Conservation (phyloP, 352 stramenopile genomes). For the Phytophthora hibernalis region DNA sequence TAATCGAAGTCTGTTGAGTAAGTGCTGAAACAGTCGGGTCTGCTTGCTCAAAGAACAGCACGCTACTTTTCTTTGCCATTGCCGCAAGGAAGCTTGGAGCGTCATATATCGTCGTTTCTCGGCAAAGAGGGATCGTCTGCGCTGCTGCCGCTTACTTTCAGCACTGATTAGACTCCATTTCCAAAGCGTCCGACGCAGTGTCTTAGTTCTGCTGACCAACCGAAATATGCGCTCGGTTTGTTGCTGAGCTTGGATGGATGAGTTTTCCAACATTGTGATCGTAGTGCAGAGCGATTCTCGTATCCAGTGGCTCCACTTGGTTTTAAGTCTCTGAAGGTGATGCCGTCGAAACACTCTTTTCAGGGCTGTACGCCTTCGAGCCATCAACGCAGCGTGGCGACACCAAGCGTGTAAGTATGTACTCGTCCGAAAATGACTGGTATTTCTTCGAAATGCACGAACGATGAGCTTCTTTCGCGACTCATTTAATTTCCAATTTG, state of each 20-base stretch:
- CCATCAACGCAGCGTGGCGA: slow-evolving; percentile 5
- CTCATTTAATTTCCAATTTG: slow-evolving; percentile 5
- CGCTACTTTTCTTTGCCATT: slow-evolving; percentile 22
- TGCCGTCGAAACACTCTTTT: slow-evolving; percentile 6
- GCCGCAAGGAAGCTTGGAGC: slow-evolving; percentile 23
- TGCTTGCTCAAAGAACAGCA: slow-evolving; percentile 26
- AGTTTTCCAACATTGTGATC: slow-evolving; percentile 18
- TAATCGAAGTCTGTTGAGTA: slow-evolving; percentile 17
- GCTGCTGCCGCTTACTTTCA: slow-evolving; percentile 6
- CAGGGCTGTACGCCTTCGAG: slow-evolving; percentile 16
- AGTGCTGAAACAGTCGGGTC: slow-evolving; percentile 10
- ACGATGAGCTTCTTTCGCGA: slow-evolving; percentile 4
- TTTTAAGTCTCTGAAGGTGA: slow-evolving; percentile 1
- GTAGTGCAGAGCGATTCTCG: background rate
- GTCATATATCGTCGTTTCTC: slow-evolving; percentile 29
- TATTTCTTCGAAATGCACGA: slow-evolving; percentile 4
- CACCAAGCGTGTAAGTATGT: slow-evolving; percentile 21
- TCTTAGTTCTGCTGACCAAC: background rate
- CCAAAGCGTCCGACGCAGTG: slow-evolving; percentile 12
- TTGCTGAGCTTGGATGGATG: slow-evolving; percentile 11
- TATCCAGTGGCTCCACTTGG: slow-evolving; percentile 26
- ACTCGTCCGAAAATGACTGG: background rate
- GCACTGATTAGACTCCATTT: slow-evolving; percentile 14
- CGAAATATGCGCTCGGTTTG: slow-evolving; percentile 14
- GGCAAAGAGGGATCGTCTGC: slow-evolving; percentile 16